Evolutionary conservation across 1,139 yeast species (phyloP), one percentile per base, ranked within the genome.

Genomic region (Yamadazyma mexicana): DNA sequence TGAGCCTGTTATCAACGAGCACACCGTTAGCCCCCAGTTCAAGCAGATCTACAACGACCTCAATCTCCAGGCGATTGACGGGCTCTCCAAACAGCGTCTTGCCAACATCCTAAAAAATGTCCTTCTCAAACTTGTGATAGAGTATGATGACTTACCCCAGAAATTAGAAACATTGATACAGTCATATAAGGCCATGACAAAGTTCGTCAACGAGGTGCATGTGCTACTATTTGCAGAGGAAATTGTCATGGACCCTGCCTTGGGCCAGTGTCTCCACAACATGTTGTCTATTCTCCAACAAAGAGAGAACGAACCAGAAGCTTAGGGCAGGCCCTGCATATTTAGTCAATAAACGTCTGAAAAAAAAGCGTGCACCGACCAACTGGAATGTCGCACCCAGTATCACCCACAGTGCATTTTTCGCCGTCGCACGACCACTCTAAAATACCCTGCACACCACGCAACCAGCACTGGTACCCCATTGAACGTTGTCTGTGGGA

Each of bases 91-190:
- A 36, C 47, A 49, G 9, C 64, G 64, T 44, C 47, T 62, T 48
- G 49, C 58, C 28, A 63, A 61, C 40, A 36, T 61, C 27, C 48
- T 67, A 41, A 66, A 66, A 37, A 62, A 62, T 44, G 43, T 66
- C 12, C 59, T 66, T 61, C 56, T 67, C 12, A 60, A 66, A 30
- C 48, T 66, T 22, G 49, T 67, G 34, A 54, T 66, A 4, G 53
- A 61, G 17, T 58, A 54, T 34, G 57, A 61, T 28, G 52, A 58
- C 15, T 47, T 66, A 11, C 66, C 67, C 10, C 35, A 35, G 8
- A 58, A 55, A 38, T 46, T 60, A 10, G 50, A 54, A 26, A 56
- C 55, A 37, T 53, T 59, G 27, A 62, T 66, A n/a, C 52, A 49
- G 24, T 61, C 55, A 40, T 46, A 63, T 25, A 49, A 56, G 34